These are phyloP conservation scores for Sarocladium strictum DNA, from an alignment of 2,329 filamentous ascomycete genomes.

Conservation along the genomic window DNA sequence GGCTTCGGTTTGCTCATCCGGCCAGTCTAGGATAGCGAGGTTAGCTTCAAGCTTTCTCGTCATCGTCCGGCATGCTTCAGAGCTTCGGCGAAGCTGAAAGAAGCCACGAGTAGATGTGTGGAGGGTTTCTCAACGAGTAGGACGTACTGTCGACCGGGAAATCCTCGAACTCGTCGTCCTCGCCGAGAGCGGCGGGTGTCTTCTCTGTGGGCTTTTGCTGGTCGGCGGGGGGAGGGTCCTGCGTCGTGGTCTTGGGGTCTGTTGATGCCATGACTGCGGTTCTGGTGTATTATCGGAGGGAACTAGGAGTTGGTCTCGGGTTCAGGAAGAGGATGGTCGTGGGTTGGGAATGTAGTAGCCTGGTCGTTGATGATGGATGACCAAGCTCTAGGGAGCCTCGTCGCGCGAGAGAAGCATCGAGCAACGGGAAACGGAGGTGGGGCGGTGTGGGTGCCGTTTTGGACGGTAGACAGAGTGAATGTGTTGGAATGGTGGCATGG, in stretches of 20 bases:
- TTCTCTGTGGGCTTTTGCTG: conserved; percentile 36
- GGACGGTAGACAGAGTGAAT: neutral
- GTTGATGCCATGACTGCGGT: conserved; percentile 20
- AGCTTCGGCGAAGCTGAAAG: too few species aligned
- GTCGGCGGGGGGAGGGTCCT: conserved; percentile 27
- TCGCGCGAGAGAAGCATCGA: neutral
- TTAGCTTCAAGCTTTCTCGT: too few species aligned
- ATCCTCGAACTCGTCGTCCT: conserved; percentile 99
- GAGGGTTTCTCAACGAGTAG: neutral
- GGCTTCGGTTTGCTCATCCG: conserved; percentile 82
- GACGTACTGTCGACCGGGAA: conserved; percentile 86
- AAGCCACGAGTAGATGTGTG: too few species aligned
- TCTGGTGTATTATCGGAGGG: neutral
- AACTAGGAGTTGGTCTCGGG: neutral
- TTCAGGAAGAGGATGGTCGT: neutral
- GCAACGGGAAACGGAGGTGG: neutral
- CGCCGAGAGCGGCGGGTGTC: conserved; percentile 67
- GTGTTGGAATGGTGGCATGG: neutral
- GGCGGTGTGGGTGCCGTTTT: neutral
- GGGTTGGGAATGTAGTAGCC: too few species aligned
- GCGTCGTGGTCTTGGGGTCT: conserved; percentile 25
- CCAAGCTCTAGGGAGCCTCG: neutral
- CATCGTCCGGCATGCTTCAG: too few species aligned
- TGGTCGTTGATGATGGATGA: neutral
- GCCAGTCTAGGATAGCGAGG: conserved; percentile 63